Percentiles rank a stretch among this genome's conserved stretches.
Evolutionary conservation across 495 filamentous ascomycete genomes (phyloP).

Genomic region (Penicillium malachiteum): DNA sequence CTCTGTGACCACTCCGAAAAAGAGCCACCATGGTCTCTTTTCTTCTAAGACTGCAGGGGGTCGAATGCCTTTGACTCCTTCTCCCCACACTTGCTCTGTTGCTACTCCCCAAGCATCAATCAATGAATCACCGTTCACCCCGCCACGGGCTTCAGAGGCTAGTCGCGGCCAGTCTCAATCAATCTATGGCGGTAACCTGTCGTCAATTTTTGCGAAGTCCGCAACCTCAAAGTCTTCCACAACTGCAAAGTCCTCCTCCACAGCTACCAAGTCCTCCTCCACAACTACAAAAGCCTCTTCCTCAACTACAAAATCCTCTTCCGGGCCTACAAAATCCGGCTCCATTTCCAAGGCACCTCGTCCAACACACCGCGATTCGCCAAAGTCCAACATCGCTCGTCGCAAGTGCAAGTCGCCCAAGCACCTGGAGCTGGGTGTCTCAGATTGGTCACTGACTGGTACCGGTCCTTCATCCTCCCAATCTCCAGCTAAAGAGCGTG

Average conservation of each 20-base stretch:
- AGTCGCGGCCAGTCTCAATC: conserved; percentile 58
- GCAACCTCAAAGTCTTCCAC: conserved; percentile 30
- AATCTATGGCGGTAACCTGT: conserved; percentile 70
- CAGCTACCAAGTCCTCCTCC: conserved; percentile 19
- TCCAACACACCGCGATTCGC: conserved; percentile 63
- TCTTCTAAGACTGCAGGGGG: conserved; percentile 89
- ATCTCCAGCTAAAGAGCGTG: conserved; percentile 66
- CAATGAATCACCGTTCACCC: conserved; percentile 63
- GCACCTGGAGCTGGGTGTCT: conserved; percentile 88
- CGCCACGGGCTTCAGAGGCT: conserved; percentile 61
- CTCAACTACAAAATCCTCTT: conserved; percentile 16
- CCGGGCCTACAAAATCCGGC: conserved; percentile 10
- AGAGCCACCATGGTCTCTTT: conserved; percentile 91
- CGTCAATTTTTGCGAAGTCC: conserved; percentile 71
- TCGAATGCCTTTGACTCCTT: conserved; percentile 91
- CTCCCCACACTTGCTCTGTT: conserved; percentile 62
- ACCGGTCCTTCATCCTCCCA: conserved; percentile 66
- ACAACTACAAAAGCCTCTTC: conserved; percentile 17
- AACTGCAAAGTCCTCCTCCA: conserved; percentile 18
- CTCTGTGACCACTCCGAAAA: conserved; percentile 86
- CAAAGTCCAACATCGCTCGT: conserved; percentile 90
- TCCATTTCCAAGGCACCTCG: conserved; percentile 11
- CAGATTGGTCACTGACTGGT: conserved; percentile 87
- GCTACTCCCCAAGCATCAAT: conserved; percentile 49
- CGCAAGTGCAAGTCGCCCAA: conserved; percentile 62